Base-by-base conservation (phyloP, 805 yeast genomes). In the Suhomyces faveliae region DNA sequence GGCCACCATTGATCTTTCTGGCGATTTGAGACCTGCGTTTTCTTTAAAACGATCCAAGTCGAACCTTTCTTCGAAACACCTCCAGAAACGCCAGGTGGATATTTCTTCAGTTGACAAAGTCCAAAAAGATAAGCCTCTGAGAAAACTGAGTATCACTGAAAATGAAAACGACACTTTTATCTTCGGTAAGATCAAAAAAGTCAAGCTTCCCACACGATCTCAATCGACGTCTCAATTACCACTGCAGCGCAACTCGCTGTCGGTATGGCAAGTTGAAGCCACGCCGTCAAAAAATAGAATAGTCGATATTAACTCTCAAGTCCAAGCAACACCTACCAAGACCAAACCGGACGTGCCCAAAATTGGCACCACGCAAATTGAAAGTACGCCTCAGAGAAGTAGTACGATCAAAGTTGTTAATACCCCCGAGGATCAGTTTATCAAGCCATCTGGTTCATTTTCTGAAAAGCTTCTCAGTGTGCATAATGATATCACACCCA, bases 41-140 rank as follows among this genome's bases (percentile, higher is more conserved):
- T 52, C 65, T n/a, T 52, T 73, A 27, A 71, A 66, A 48, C 53
- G 76, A 41, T 70, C 76, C 3, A 70, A 68, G 47, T 73, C 78
- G 0, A 70, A 63, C 43, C 58, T 73, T 33, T 66, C 71, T 2
- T 63, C 77, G 1, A 70, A 67, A 38, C 64, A 67, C 47, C 52
- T 73, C 43, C 67, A 69, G 20, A 61, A 67, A 43, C 51, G 78
- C 35, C 76, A 71, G 53, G 74, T 73, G 17, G 77, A 73, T 40
- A 61, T 73, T 53, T 63, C 71, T 0, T 43, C 24, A 17, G 21
- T 15, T 7, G 33, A 42, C 20, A 42, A 39, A 17, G 15, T 23
- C 8, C 27, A 39, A 23, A 39, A 39, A 23, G 30, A 39, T 3
- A 39, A 39, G 30, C 11, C 27, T 19, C n/a, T 12, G 5, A 19